Percentiles rank a stretch among this genome's conserved stretches.
phyloP scores from a whole-genome alignment of 305 asterid species.

The Withania somnifera region DNA sequence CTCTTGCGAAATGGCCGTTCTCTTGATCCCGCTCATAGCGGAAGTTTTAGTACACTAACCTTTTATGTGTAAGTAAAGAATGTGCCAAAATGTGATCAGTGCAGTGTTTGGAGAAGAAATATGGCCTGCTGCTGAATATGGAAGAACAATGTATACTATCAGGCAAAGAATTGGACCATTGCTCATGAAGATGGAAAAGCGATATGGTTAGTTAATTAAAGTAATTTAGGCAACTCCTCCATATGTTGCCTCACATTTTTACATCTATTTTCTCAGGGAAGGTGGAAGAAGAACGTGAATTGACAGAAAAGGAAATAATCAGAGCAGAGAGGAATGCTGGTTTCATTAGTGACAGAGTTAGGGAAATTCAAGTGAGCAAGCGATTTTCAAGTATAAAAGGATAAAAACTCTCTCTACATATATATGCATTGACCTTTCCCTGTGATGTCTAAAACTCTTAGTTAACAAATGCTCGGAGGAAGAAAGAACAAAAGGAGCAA shows the following conservation, averaged over 20 bases:
- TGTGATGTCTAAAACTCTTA: slow-evolving; percentile 4
- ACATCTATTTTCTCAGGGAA: slow-evolving; percentile 39
- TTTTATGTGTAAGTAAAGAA: background rate
- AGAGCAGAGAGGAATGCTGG: slow-evolving; percentile 89
- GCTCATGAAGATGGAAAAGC: slow-evolving; percentile 83
- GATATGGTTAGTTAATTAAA: slow-evolving; percentile 43
- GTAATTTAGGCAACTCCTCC: background rate
- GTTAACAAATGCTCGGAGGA: slow-evolving; percentile 46
- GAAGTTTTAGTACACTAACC: too few relatives aligned
- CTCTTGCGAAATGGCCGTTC: too few relatives aligned
- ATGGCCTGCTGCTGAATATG: slow-evolving; percentile 99
- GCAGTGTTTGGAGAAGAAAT: slow-evolving; percentile 97
- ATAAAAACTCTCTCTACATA: background rate
- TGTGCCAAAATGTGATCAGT: slow-evolving; percentile 38
- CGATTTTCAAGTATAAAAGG: background rate
- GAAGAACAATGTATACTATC: slow-evolving; percentile 96
- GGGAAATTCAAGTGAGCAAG: slow-evolving; percentile 81
- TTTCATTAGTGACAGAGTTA: slow-evolving; percentile 51
- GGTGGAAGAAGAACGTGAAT: slow-evolving; percentile 51
- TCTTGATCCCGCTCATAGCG: too few relatives aligned
- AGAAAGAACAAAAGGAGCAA: slow-evolving; percentile 52
- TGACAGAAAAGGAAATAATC: slow-evolving; percentile 85
- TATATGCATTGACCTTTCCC: background rate
- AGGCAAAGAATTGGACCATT: slow-evolving; percentile 84
- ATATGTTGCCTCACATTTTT: background rate